Evolutionary conservation across 495 filamentous ascomycete genomes (phyloP), one percentile per base, ranked within the genome.

Genomic region (Neurospora sp.): DNA sequence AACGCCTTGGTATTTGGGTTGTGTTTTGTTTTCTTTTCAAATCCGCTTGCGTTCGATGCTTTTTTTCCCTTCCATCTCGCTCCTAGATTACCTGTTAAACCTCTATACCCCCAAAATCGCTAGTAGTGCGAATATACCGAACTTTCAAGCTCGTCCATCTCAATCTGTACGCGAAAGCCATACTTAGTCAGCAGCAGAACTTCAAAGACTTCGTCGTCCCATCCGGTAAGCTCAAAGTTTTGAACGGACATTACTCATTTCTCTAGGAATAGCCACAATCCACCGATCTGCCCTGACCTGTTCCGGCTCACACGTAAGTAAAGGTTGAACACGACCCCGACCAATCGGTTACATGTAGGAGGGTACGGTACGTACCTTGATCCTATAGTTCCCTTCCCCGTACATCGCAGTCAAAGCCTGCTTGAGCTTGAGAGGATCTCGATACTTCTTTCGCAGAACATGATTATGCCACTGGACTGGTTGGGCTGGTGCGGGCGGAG

Each of bases 371-470:
- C n/a, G 19, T 71, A 73, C 72, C 69, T 71, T 69, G 37, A 73
- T 39, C n/a, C 31, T 21, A 15, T 69, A 73, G 19, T 73, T 62
- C 17, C 69, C 72, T 11, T 10, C 24, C 17, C 72, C 72, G n/a
- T 62, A 73, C 17, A 28, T 71, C n/a, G 4, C 21, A 38, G 70
- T 62, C 19, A 73, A 37, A n/a, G 34, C n/a, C 34, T 73, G 40
- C 39, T 62, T 73, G 40, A 73, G 39, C 34, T 71, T 70, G 13
- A 21, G 28, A 42, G 72, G 72, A 28, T 73, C 69, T 69, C 66
- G 69, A 15, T 73, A 73, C 43, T 73, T 73, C 34, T 73, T 69
- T 40, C 69, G 70, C 43, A 73, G n/a, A 42, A 71, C 31, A 21
- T 73, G n/a, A 19, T 73, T 36, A 45, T 62, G 39, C 72, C 69